phyloP scores from a whole-genome alignment of 768 basidiomycete species.

The Boletus tylopilopsis region DNA sequence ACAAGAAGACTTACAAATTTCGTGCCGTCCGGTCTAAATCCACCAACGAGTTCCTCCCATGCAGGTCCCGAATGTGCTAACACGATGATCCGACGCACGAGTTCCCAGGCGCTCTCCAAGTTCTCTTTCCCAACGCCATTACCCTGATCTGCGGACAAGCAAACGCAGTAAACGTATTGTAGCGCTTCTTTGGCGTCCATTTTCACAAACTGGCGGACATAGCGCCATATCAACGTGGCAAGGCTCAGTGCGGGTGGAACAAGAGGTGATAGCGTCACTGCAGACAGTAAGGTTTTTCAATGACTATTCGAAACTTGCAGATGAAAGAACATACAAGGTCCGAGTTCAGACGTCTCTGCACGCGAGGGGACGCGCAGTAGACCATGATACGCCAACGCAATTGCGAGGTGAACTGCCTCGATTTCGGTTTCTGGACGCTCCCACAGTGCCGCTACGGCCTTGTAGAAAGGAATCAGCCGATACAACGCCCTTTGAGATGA shows the following conservation, averaged over 20 bases:
- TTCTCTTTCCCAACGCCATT: constrained; percentile 79
- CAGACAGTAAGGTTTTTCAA: background rate
- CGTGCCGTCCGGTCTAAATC: constrained; percentile 85
- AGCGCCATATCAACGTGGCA: constrained; percentile 85
- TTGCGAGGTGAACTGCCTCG: constrained; percentile 92
- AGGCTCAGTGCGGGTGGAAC: constrained; percentile 72
- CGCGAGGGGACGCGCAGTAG: constrained; percentile 78
- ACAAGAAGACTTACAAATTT: constrained; percentile 59
- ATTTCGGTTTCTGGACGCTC: constrained; percentile 83
- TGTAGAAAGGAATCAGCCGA: background rate
- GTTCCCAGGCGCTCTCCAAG: constrained; percentile 75
- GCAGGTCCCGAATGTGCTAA: constrained; percentile 71
- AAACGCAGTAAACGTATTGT: constrained; percentile 90
- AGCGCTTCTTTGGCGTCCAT: constrained; percentile 92
- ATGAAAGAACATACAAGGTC: constrained; percentile 54
- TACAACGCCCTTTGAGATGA: too few species aligned
- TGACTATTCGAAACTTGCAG: background rate
- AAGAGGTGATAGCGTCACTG: constrained; percentile 70
- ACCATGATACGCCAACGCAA: constrained; percentile 91
- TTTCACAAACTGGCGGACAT: constrained; percentile 88
- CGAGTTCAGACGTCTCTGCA: constrained; percentile 81
- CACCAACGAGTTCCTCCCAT: constrained; percentile 96
- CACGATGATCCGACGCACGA: constrained; percentile 74
- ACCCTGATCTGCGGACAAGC: constrained; percentile 70
- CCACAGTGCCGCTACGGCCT: constrained; percentile 91